Evolutionary conservation across 1,284 basidiomycete genomes (phyloP), one percentile per base, ranked within the genome.

Genomic region (Tilletia indica): DNA sequence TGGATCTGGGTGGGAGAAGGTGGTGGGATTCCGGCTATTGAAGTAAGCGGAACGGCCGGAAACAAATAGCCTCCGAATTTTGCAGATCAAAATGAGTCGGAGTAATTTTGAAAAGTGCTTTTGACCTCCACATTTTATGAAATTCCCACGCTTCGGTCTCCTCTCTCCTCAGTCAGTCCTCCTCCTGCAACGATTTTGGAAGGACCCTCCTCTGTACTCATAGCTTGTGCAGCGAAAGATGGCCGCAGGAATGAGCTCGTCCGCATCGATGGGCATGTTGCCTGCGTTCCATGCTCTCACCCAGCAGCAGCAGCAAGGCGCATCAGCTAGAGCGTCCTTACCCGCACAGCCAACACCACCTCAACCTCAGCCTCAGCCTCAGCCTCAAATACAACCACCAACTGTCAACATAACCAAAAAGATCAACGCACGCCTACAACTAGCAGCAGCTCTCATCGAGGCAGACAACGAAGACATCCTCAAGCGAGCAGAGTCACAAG

Each of bases 371-470:
- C 21, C 69, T 8, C 66, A 70, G 61, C 49, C 72, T n/a, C 58
- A 69, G 3, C 70, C 70, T 21, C 73, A 49, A 49, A 12, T 14
- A 49, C 14, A 12, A n/a, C 48, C 12, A n/a, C 48, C n/a, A 12
- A 49, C 48, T 31, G 51, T 73, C 21, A 75, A 75, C 63, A 74
- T 80, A 64, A 74, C 76, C 36, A 80, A 80, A 42, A 74, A 76
- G n/a, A 69, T 76, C 70, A 79, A 79, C 49, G 78, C 78, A 38
- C 75, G 78, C 56, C 75, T 79, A 9, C 80, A 82, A 69, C 76
- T 82, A 9, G 82, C 82, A 38, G 82, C 82, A 3, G 82, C 82
- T 8, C 77, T 83, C 45, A 77, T 83, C 69, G 82, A 83, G 64
- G 80, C 80, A 3, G 82, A 83, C 77, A 83, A 83, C 68, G 80